Evolutionary conservation across 352 stramenopile species (phyloP), one percentile per base, ranked within the genome.

Genomic region (Pythium dissimile): DNA sequence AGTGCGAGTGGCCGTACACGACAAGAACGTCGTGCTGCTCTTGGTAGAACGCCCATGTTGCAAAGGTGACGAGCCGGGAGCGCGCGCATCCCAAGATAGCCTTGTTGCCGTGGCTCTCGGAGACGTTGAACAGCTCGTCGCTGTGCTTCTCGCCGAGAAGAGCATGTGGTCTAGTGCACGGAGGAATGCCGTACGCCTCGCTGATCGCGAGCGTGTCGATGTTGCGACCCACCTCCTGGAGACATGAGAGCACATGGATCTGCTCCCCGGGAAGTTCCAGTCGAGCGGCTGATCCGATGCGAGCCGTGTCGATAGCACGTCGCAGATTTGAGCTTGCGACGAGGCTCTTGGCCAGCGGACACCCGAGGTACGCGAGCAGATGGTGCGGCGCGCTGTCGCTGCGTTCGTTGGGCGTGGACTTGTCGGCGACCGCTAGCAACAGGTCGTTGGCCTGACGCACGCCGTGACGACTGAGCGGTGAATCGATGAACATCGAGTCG

Each of bases 141-240:
- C 71, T 59, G 7, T 60, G 48, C 54, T 90, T 88, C 38, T 80
- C 71, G 26, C 64, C 55, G 12, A 59, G 66, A 28, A 75, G 48
- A 10, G 51, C 28, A 11, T 61, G 47, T 7, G 64, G 53, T 10
- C 86, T 46, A 34, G 72, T 62, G 69, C 53, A 5, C 77, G 59
- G 16, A 20, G 69, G 57, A 8, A 85, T 56, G 1, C 54, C 27
- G 31, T 88, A 74, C 27, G 80, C 71, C 12, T 73, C 66, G 53
- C 74, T 88, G 32, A 92, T 73, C n/a, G 86, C 71, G 32, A 96
- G 55, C 23, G 84, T 92, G 61, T 96, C 86, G 8, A 94, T 73
- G 69, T 95, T 95, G 45, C 84, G 73, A 20, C 82, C 84, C 23
- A 96, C 83, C 66, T 96, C 85, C 48, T 96, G 86, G 16, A 96